phyloP scores from a whole-genome alignment of 495 filamentous ascomycete species.

The Penicillium egyptiacum region DNA sequence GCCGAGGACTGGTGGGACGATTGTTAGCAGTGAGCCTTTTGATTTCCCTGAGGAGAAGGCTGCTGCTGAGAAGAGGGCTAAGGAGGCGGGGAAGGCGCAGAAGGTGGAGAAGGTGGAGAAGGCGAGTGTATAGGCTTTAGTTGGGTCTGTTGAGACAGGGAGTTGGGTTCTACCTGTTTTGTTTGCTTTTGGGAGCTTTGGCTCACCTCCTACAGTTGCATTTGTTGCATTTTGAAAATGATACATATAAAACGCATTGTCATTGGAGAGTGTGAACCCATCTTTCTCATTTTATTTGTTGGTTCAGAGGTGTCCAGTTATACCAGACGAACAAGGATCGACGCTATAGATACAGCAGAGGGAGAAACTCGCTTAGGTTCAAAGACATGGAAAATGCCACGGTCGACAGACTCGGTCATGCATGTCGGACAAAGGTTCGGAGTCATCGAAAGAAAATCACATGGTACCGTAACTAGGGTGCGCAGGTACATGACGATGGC shows the following conservation, averaged over 20 bases:
- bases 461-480: constrained; percentile 52
- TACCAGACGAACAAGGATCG: neutral
- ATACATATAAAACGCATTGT: neutral
- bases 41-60: constrained; percentile 58
- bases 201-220: neutral
- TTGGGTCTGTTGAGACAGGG: neutral
- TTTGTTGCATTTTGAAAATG: neutral
- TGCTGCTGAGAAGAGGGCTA: constrained; percentile 18
- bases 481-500: constrained; percentile 34
- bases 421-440: constrained; percentile 1
- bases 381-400: neutral
- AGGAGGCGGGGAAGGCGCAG: constrained; percentile 7
- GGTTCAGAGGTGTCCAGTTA: neutral
- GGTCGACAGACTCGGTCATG: no score
- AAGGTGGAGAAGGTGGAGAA: constrained; percentile 7
- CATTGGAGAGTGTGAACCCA: neutral
- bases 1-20: constrained; percentile 63
- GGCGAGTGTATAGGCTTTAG: constrained; percentile 6
- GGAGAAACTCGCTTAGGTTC: neutral
- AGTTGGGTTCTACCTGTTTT: neutral
- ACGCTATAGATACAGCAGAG: constrained; percentile 3
- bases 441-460: constrained; percentile 8
- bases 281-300: neutral
- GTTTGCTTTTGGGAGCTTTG: neutral
- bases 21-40: constrained; percentile 66